A percentile compares a stretch with the other conserved stretches of the same genome.
These are phyloP conservation scores for Tulasnella sp. DNA, from an alignment of 768 basidiomycete genomes.

Conservation along the genomic window DNA sequence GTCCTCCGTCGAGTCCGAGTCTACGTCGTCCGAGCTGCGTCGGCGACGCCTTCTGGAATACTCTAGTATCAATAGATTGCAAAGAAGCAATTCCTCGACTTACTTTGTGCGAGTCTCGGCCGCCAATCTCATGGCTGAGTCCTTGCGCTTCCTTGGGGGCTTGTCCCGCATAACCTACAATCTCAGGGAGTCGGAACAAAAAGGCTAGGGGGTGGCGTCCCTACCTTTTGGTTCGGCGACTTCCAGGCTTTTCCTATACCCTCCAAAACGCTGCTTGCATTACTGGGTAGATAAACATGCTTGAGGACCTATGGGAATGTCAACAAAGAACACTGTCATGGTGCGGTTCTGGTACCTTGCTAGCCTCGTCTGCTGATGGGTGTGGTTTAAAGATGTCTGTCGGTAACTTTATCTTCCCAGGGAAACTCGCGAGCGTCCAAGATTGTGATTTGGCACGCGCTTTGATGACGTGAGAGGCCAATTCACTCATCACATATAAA, in stretches of 20 bases:
- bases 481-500: conserved; percentile 74
- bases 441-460: conserved; percentile 40
- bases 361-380: conserved; percentile 49
- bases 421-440: conserved; percentile 71
- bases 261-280: conserved; percentile 44
- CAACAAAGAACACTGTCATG: not conserved
- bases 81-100: not conserved
- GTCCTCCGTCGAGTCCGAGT: too few relatives aligned
- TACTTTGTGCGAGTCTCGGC: not conserved
- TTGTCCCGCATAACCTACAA: not conserved
- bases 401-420: conserved; percentile 68
- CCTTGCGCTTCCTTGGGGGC: conserved; percentile 5
- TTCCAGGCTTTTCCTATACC: conserved; percentile 26
- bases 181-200: not conserved
- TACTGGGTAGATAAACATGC: conserved; percentile 53
- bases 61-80: too few relatives aligned
- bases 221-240: conserved; percentile 5
- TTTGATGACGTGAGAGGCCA: conserved; percentile 80
- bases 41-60: too few relatives aligned
- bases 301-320: conserved; percentile 41
- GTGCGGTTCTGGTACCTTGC: conserved; percentile 35
- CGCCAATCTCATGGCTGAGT: not conserved
- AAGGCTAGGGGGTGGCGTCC: not conserved
- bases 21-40: too few relatives aligned
- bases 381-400: conserved; percentile 67